Percentiles rank a stretch among this genome's conserved stretches.
Evolutionary conservation across 148 eudicot species (phyloP).

Genomic region (Rhododendron henanense): DNA sequence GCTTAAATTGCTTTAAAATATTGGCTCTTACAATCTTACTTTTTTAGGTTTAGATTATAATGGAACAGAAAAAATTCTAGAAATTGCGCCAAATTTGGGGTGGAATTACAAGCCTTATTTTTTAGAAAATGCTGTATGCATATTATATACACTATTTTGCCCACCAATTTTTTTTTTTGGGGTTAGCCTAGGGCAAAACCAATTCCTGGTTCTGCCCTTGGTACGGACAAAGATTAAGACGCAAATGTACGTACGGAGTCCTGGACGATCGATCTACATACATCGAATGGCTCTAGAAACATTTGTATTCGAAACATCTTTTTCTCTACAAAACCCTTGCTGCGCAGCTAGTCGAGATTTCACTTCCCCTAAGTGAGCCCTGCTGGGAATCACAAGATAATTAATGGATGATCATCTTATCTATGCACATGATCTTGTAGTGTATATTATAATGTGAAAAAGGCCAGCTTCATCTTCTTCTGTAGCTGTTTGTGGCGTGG

Average conservation of each 20-base stretch:
- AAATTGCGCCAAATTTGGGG: too few species aligned
- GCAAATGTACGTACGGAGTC: background rate
- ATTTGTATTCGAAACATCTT: background rate
- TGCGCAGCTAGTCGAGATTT: background rate
- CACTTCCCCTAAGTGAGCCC: background rate
- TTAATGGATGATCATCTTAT: background rate
- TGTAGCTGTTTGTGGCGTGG: background rate
- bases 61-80: too few species aligned
- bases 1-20: too few species aligned
- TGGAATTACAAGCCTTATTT: too few species aligned
- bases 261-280: background rate
- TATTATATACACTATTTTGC: too few species aligned
- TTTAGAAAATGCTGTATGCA: too few species aligned
- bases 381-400: background rate
- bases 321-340: background rate
- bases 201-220: too few species aligned
- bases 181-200: too few species aligned
- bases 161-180: too few species aligned
- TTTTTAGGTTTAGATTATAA: too few species aligned
- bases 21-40: too few species aligned
- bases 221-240: background rate
- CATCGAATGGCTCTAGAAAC: background rate
- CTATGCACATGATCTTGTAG: background rate
- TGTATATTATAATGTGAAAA: background rate
- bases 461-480: background rate